Evolutionary conservation across 441 rosid species (phyloP).

Genomic region (Bocquillonia castaneifolia): DNA sequence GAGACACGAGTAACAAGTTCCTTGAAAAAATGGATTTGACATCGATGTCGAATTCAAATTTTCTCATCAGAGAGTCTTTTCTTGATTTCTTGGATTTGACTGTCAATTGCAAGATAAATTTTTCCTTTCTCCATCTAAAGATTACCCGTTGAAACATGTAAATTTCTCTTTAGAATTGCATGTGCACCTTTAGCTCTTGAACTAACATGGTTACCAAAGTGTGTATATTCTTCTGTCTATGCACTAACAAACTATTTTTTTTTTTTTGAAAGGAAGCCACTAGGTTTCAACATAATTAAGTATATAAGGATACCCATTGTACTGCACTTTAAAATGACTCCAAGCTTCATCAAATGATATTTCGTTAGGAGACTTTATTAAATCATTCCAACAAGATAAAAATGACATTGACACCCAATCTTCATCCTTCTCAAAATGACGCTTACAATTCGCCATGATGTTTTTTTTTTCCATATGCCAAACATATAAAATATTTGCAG

Average conservation of each 20-base stretch:
- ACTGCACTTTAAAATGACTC: not conserved
- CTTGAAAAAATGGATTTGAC: not conserved
- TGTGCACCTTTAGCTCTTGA: constrained; percentile 9
- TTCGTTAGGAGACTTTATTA: not conserved
- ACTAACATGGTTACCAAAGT: constrained; percentile 6
- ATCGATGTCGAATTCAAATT: not conserved
- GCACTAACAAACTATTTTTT: constrained; percentile 4
- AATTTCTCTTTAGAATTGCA: not conserved
- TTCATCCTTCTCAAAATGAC: too few relatives aligned
- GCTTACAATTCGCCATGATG: too few relatives aligned
- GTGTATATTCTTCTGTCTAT: too few relatives aligned
- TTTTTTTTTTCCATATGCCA: too few relatives aligned
- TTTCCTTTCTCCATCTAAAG: not conserved
- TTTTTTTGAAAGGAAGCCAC: not conserved
- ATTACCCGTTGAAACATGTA: constrained; percentile 1
- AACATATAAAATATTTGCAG: too few relatives aligned
- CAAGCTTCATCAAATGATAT: not conserved
- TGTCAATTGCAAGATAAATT: constrained; percentile 6
- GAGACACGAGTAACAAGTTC: constrained; percentile 9
- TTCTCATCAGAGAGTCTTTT: not conserved
- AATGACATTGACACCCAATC: too few relatives aligned
- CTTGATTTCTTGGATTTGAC: constrained; percentile 1
- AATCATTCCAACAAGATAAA: constrained; percentile 4
- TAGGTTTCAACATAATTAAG: not conserved
- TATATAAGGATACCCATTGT: not conserved